Conservation (phyloP, 2,329 filamentous ascomycete species). For the Xylaria sp. region DNA sequence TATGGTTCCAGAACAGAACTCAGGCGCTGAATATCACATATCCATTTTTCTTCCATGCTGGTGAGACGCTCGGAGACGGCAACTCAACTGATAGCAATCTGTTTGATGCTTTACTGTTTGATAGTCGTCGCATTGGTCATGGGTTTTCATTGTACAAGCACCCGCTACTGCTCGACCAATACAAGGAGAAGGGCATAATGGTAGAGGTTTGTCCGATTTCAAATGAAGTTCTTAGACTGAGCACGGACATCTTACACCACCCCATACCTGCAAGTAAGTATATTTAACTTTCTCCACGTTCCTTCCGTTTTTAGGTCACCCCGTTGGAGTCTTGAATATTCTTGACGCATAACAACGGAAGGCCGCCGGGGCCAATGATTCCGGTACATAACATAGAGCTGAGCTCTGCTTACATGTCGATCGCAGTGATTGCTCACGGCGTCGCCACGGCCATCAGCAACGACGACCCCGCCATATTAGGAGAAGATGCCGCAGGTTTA, state of each 20-base stretch:
- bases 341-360: background rate
- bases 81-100: constrained; percentile 67
- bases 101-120: constrained; percentile 70
- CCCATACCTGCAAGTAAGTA: constrained; percentile 59
- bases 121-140: constrained; percentile 69
- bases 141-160: constrained; percentile 72
- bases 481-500: constrained; percentile 65
- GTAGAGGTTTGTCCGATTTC: constrained; percentile 71
- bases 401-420: background rate
- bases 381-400: background rate
- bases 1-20: constrained; percentile 71
- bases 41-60: constrained; percentile 76
- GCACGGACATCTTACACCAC: constrained; percentile 65
- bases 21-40: constrained; percentile 59
- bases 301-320: background rate
- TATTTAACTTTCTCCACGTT: background rate
- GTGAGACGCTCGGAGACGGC: constrained; percentile 69
- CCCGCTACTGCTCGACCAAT: constrained; percentile 68
- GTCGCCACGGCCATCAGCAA: constrained; percentile 69
- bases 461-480: constrained; percentile 69
- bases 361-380: background rate
- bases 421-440: constrained; percentile 61
- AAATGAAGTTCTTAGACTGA: constrained; percentile 68
- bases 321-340: background rate
- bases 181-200: constrained; percentile 69